phyloP scores from a whole-genome alignment of 1,139 yeast genomes.

The Pichia kudriavzevii region DNA sequence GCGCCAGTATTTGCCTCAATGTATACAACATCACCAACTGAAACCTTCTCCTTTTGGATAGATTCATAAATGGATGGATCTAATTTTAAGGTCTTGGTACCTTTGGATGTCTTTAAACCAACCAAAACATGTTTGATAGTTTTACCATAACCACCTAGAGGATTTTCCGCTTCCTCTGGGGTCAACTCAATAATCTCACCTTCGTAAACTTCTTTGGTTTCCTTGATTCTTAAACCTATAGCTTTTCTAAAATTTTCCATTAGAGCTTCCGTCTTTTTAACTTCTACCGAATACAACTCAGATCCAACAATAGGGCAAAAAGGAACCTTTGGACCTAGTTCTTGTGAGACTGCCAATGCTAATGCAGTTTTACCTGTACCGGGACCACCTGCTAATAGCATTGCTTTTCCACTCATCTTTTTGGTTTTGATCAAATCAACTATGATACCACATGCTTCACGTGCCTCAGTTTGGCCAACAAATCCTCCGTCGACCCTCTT shows the following conservation, averaged over 20 bases:
- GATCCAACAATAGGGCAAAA: conserved; percentile 97
- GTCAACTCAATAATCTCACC: conserved; percentile 96
- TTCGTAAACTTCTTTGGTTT: conserved; percentile 95
- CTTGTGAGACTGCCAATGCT: conserved; percentile 94
- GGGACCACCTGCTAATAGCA: conserved; percentile 92
- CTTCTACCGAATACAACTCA: conserved; percentile 93
- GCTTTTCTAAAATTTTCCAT: conserved; percentile 98
- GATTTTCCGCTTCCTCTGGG: conserved; percentile 96
- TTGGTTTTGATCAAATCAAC: conserved; percentile 91
- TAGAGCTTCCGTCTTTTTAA: conserved; percentile 90
- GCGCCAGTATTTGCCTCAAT: conserved; percentile 97
- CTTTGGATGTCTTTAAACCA: conserved; percentile 92
- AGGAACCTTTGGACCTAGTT: conserved; percentile 96
- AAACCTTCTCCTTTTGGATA: conserved; percentile 89
- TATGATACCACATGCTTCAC: conserved; percentile 95
- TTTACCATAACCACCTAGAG: conserved; percentile 95
- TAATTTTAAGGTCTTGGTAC: conserved; percentile 83
- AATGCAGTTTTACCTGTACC: conserved; percentile 98
- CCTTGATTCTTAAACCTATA: conserved; percentile 91
- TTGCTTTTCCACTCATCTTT: conserved; percentile 95
- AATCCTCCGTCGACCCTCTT: conserved; percentile 87
- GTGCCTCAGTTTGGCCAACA: conserved; percentile 89
- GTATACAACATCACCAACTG: conserved; percentile 94
- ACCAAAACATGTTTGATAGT: conserved; percentile 91
- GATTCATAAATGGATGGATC: conserved; percentile 96